Evolutionary conservation across 2,329 filamentous ascomycete species (phyloP), one percentile per base, ranked within the genome.

Genomic region (Diaporthe vaccinii): DNA sequence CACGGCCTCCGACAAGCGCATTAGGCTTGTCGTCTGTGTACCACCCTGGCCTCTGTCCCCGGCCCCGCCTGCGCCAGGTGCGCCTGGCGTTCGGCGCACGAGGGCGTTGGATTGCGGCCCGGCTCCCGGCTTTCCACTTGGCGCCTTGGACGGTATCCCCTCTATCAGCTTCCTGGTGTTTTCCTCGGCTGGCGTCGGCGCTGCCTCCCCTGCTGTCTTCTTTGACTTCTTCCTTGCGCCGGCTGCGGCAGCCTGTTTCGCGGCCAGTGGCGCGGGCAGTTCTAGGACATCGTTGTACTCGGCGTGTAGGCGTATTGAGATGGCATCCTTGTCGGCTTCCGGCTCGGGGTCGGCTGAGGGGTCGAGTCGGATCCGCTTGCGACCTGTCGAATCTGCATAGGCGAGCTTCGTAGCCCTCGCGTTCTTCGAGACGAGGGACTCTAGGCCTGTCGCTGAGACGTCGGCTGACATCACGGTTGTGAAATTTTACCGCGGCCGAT

Each of bases 211-310:
- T 34, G 73, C 68, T 25, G 85, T 84, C 83, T 90, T 91, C 49
- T 89, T 86, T 79, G 92, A 90, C 83, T 92, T 94, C 78, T 91
- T 88, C 78, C 92, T 88, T 76, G 90, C 89, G 12, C 88, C 89
- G n/a, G 91, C 86, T 6, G 88, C 86, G 3, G 87, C 90, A 20
- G 93, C 93, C 83, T 96, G 93, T 82, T 96, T 97, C 31, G 94
- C 93, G 49, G 94, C 94, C 28, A 98, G 89, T 1, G 91, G 91
- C 31, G 93, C 91, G 8, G 96, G 96, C 4, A 98, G 89, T 77
- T 93, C 93, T 82, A 92, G 91, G 31, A 97, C 93, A 80, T 92
- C 87, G 79, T 92, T 90, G 84, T 98, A 98, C 86, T 98, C 95
- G 80, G 87, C 88, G 72, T 89, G 88, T 81, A 94, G 91, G 65